Evolutionary conservation across 768 basidiomycete genomes (phyloP).

Genomic region (Auriculariales sp.): DNA sequence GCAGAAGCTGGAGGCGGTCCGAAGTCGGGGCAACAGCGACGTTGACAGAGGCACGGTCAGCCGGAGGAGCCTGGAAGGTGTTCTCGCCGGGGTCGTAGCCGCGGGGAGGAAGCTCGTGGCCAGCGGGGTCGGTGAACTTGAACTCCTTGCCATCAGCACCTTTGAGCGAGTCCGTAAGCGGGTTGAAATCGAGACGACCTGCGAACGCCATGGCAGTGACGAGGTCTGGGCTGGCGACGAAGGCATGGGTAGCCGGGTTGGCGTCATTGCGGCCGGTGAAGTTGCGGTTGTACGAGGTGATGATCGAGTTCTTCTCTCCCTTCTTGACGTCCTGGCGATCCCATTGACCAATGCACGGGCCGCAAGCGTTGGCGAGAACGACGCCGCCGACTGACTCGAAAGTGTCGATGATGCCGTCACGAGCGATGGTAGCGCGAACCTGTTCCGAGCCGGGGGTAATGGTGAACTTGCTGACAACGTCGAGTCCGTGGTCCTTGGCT

Average conservation of each 20-base stretch:
- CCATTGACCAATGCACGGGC: slow-evolving; percentile 99
- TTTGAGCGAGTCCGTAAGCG: slow-evolving; percentile 74
- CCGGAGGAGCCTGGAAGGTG: slow-evolving; percentile 92
- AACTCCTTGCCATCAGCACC: slow-evolving; percentile 91
- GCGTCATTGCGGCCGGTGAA: slow-evolving; percentile 99
- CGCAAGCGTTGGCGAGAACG: slow-evolving; percentile 96
- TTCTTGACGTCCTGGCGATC: slow-evolving; percentile 93
- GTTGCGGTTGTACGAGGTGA: slow-evolving; percentile 99
- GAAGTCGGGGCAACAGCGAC: slow-evolving; percentile 78
- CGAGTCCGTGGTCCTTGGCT: slow-evolving; percentile 75
- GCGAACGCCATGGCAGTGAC: slow-evolving; percentile 96
- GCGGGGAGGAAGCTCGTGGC: slow-evolving; percentile 83
- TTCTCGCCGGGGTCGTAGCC: slow-evolving; percentile 96
- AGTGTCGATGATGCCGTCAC: slow-evolving; percentile 82
- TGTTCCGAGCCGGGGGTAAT: slow-evolving; percentile 98
- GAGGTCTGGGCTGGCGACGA: slow-evolving; percentile 85
- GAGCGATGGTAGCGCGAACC: slow-evolving; percentile 91
- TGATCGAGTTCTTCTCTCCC: slow-evolving; percentile 95
- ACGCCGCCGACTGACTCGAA: slow-evolving; percentile 84
- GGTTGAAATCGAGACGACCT: slow-evolving; percentile 92
- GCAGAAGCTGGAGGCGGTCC: slow-evolving; percentile 81
- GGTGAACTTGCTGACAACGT: slow-evolving; percentile 87
- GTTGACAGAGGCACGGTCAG: slow-evolving; percentile 63
- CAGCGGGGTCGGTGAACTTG: slow-evolving; percentile 88
- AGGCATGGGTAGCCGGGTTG: slow-evolving; percentile 96